A percentile compares a stretch with the other conserved stretches of the same genome.
phyloP scores from a whole-genome alignment of 306 rosid species.

The Quercus robur region DNA sequence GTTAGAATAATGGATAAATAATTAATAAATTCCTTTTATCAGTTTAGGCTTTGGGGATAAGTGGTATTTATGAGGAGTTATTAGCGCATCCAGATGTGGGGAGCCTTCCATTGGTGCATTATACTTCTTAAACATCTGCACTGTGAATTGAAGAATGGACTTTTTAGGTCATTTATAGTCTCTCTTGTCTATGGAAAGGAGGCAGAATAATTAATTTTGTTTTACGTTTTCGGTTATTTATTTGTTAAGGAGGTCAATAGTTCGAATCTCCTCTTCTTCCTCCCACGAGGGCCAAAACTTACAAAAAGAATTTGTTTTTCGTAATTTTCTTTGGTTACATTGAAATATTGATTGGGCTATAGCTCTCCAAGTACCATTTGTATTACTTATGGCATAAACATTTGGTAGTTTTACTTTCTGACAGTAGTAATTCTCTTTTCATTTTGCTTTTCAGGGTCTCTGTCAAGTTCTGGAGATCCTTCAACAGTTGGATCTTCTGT shows the following conservation, averaged over 20 bases:
- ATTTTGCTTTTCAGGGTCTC: slow-evolving; percentile 56
- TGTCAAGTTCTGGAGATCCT: slow-evolving; percentile 48
- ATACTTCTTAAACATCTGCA: neutral
- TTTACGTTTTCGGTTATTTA: neutral
- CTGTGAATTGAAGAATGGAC: neutral
- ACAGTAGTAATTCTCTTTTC: slow-evolving; percentile 5
- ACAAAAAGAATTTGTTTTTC: no score
- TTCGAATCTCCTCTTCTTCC: no score
- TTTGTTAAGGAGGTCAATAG: no score
- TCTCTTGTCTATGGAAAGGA: neutral
- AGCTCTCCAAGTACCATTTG: neutral
- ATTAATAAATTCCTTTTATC: no score
- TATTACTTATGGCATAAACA: slow-evolving; percentile 7
- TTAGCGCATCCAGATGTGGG: no score
- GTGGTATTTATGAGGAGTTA: no score
- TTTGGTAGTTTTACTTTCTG: slow-evolving; percentile 12
- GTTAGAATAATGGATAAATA: no score
- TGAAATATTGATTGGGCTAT: neutral
- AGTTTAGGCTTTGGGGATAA: no score
- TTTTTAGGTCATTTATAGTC: neutral
- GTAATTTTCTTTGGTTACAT: neutral
- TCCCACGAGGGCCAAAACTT: no score
- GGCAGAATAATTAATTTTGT: neutral
- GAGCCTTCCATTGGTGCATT: no score
- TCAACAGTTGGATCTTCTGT: slow-evolving; percentile 40